Evolutionary conservation across 306 rosid genomes (phyloP), one percentile per base, ranked within the genome.

Genomic region (Purshia tridentata): DNA sequence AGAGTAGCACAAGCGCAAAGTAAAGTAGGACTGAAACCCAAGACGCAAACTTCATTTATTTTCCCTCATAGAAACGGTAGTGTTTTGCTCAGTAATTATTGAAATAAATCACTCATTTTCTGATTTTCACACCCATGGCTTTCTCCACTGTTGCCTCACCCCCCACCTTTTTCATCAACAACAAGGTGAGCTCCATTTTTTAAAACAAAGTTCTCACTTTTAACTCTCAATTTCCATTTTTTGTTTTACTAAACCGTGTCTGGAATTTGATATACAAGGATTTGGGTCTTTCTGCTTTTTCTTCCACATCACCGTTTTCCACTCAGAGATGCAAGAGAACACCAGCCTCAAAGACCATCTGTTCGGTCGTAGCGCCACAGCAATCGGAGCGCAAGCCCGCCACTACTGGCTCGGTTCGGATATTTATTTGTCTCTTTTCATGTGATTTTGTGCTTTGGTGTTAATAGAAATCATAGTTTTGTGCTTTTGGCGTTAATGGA

Each of bases 351-450:
- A 88, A 76, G 88, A 82, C 69, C 72, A 84, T 91, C 69, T 72
- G 93, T 61, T 84, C 96, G 4, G 88, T 91, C 64, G 74, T 81
- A 22, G 68, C 97, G 9, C 98, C 97, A 0, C 91, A 82, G 70
- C 96, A 89, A 77, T 76, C 85, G 41, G 89, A 94, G 75, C 91
- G 98, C 81, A 84, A 69, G 61, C 90, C 98, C 51, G 83, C 87
- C 69, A 60, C 92, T 66, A 89, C 96, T 63, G 98, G 98, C 85
- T 65, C 72, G 66, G 78, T 75, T 12, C 14, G 70, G 42, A 50
- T 8, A 6, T 53, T 41, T 19, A 6, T 10, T 72, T 50, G 14
- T 0, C 6, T 64, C 4, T 63, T 41, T 45, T 37, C 39, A 2
- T 42, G 4, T 47, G 71, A 22, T 48, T 66, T 48, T 22, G 10